Base-by-base conservation (phyloP, 192 early-diverging fungal genomes). In the Backusella sp. region DNA sequence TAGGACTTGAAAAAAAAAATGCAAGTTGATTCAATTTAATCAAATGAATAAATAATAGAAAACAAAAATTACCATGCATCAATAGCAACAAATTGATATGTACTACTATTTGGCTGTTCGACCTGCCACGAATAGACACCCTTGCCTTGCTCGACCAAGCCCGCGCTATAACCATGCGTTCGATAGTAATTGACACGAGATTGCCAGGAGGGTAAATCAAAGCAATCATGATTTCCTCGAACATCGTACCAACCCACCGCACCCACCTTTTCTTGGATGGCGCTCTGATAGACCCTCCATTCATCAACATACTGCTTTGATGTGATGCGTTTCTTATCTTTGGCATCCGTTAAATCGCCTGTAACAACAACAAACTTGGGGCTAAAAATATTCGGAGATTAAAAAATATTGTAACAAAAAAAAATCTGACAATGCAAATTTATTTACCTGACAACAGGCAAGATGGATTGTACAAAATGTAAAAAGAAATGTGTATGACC, bases 201-300 rank as follows among this genome's bases (percentile, higher is more conserved):
- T 26, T 86, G 68, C 79, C 86, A 94, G 11, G 78, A 77, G 19
- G 88, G 87, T 3, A 96, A 86, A 73, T 96, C 89, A 80, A 96
- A 98, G 76, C 95, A 96, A 73, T 98, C 96, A 82, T 98, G 96
- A 77, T 98, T 97, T 4, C 96, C 96, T n/a, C 96, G 86, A 74
- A 94, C 86, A 82, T 98, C 96, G 77, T 90, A 92, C 86, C 91
- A 95, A 7, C 81, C 76, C 17, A 87, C 88, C 73, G 85, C 84
- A 62, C 89, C 81, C 26, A 87, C 83, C 8, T 46, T 28, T 21
- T 79, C 78, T 6, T 91, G 83, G 14, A 98, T 81, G 2, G 92
- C 86, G 0, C 72, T 77, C 23, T 88, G 77, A 73, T 98, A 97
- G 6, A 90, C 85, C 42, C 65, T 41, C 96, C 95, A 96, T 75